Base-by-base conservation (phyloP, 495 filamentous ascomycete species). In the Recurvomyces mirabilis region DNA sequence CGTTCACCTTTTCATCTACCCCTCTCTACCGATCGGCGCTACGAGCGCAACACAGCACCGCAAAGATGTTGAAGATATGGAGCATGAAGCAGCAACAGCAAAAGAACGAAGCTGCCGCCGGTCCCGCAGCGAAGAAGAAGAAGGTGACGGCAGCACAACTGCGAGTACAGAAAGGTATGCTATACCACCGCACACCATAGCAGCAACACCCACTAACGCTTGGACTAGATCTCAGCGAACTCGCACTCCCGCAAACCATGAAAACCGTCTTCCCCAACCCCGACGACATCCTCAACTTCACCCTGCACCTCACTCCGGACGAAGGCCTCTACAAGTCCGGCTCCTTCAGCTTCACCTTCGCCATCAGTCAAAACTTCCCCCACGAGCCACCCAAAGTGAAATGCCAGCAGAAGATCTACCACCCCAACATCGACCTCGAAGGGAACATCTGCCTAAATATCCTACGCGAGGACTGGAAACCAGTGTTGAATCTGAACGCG, bases 381-480 rank as follows among this genome's bases (percentile, higher is more conserved):
- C 93, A 96, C 63, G 91, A 96, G 61, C 88, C 91, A 46, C 91
- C 91, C 0, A 96, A 96, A 65, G 93, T 98, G 54, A 93, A 88
- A 60, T 96, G 91, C 65, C 84, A 80, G 43, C 84, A 98, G 63
- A 98, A 94, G 71, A 95, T 96, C 54, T 98, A 98, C 66, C 91
- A 98, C 57, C 91, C 91, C 10, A 98, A 98, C 63, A 96, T 98
- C 62, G 91, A 98, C 60, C 70, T 93, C 37, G 91, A 98, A 57
- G 91, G 91, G 29, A 98, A 98, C 58, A 87, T 98, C 12, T 98
- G 91, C 68, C 63, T 98, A 54, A 98, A 98, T 60, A 96, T 98
- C 47, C 65, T 98, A 56, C 69, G 91, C 43, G 91, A 96, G 68
- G 91, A 98, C 68, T 98, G 91, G 91, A 96, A 95, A 68, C 91